Conservation (phyloP, 1,139 yeast species). For the Yamadazyma mexicana region DNA sequence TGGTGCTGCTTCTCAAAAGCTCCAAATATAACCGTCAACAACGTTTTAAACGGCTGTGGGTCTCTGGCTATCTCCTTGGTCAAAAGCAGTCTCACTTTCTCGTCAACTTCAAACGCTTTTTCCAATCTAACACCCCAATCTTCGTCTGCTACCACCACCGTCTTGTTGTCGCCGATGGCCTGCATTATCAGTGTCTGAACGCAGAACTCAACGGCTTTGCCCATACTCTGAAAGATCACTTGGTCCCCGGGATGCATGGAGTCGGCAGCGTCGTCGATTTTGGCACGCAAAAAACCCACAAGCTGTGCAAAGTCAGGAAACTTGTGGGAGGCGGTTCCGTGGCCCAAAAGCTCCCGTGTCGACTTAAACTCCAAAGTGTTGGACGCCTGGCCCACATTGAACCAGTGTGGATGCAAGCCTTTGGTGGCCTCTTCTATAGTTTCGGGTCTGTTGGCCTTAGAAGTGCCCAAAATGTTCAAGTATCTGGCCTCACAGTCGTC, state of each 20-base stretch:
- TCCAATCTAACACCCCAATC: constrained; percentile 75
- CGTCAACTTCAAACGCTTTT: constrained; percentile 69
- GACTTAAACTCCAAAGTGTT: constrained; percentile 41
- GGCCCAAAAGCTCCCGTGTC: constrained; percentile 45
- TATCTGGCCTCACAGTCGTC: constrained; percentile 67
- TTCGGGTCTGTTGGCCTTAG: constrained; percentile 61
- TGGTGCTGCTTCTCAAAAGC: constrained; percentile 28
- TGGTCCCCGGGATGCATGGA: constrained; percentile 14
- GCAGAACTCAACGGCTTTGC: constrained; percentile 47
- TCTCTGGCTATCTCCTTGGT: constrained; percentile 20
- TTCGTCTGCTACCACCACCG: constrained; percentile 67
- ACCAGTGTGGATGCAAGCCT: constrained; percentile 83
- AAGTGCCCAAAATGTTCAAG: constrained; percentile 66
- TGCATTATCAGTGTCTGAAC: constrained; percentile 64
- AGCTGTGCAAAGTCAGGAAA: constrained; percentile 46
- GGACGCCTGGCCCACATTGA: constrained; percentile 45
- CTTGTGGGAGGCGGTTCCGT: constrained; percentile 24
- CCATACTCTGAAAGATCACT: constrained; percentile 30
- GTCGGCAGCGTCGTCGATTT: constrained; percentile 20
- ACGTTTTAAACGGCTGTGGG: constrained; percentile 17
- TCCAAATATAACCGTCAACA: constrained; percentile 26
- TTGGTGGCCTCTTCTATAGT: constrained; percentile 77
- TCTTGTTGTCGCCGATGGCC: constrained; percentile 48
- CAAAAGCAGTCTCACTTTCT: constrained; percentile 44
- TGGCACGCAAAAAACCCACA: constrained; percentile 27